Conservation (phyloP, 345 rosid genomes). For the Linum lewisii region DNA sequence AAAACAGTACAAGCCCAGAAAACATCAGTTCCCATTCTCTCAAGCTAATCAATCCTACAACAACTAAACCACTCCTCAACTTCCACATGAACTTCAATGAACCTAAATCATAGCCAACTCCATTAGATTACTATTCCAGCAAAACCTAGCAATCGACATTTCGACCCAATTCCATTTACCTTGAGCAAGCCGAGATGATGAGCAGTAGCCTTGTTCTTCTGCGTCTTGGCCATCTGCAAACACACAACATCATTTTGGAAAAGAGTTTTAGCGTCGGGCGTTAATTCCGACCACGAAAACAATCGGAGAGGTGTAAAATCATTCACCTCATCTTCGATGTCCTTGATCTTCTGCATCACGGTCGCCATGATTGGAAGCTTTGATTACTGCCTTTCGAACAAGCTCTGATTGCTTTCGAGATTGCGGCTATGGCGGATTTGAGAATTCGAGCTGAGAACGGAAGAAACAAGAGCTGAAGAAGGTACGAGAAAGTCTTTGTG, state of each 20-base stretch:
- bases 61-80: too few species aligned
- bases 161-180: slow-evolving; percentile 25
- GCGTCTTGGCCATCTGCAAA: slow-evolving; percentile 88
- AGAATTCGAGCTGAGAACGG: background rate
- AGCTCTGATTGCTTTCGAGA: background rate
- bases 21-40: too few species aligned
- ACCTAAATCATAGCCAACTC: too few species aligned
- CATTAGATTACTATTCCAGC: too few species aligned
- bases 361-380: slow-evolving; percentile 47
- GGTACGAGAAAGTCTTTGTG: background rate
- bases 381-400: background rate
- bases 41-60: too few species aligned
- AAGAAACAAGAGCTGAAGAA: background rate
- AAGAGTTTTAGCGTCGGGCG: too few species aligned
- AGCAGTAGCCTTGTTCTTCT: slow-evolving; percentile 96
- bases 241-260: too few species aligned
- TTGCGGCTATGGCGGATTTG: background rate
- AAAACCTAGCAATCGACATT: too few species aligned
- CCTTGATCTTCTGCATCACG: slow-evolving; percentile 83
- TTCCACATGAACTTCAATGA: too few species aligned
- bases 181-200: slow-evolving; percentile 95
- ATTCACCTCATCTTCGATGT: slow-evolving; percentile 79
- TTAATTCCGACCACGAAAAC: too few species aligned
- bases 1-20: too few species aligned
- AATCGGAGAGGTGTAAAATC: background rate